Evolutionary conservation across 352 stramenopile genomes (phyloP).

Genomic region (Pythium aquatile): DNA sequence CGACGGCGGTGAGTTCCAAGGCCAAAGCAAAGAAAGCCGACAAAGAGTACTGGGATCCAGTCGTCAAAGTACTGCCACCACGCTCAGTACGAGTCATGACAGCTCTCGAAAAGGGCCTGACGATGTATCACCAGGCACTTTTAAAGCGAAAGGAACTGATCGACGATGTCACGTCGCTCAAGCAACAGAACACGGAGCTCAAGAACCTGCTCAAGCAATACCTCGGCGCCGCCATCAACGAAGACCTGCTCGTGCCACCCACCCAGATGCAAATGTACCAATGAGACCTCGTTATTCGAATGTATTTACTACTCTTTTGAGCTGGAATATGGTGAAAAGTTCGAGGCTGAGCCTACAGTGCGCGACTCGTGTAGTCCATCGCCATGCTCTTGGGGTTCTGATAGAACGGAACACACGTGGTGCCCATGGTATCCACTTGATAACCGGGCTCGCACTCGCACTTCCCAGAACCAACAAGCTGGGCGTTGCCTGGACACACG

Average conservation of each 20-base stretch:
- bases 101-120: conserved; percentile 80
- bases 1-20: conserved; percentile 32
- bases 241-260: conserved; percentile 80
- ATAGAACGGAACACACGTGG: conserved; percentile 34
- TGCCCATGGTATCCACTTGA: conserved; percentile 28
- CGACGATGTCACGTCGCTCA: conserved; percentile 73
- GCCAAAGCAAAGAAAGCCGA: conserved; percentile 46
- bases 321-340: neutral
- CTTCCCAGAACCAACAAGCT: conserved; percentile 28
- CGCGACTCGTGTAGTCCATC: conserved; percentile 10
- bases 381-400: conserved; percentile 15
- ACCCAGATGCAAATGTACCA: conserved; percentile 83
- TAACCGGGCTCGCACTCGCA: conserved; percentile 51
- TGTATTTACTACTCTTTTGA: neutral
- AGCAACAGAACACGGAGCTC: conserved; percentile 86
- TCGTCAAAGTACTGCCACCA: conserved; percentile 72
- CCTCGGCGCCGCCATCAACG: conserved; percentile 76
- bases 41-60: conserved; percentile 76
- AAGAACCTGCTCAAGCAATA: conserved; percentile 91
- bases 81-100: conserved; percentile 76
- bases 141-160: conserved; percentile 78
- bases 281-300: conserved; percentile 10
- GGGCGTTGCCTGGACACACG: conserved; percentile 39
- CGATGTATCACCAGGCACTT: conserved; percentile 82
- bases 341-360: neutral